phyloP scores from a whole-genome alignment of 345 rosid species.

The Hypericum perforatum region DNA sequence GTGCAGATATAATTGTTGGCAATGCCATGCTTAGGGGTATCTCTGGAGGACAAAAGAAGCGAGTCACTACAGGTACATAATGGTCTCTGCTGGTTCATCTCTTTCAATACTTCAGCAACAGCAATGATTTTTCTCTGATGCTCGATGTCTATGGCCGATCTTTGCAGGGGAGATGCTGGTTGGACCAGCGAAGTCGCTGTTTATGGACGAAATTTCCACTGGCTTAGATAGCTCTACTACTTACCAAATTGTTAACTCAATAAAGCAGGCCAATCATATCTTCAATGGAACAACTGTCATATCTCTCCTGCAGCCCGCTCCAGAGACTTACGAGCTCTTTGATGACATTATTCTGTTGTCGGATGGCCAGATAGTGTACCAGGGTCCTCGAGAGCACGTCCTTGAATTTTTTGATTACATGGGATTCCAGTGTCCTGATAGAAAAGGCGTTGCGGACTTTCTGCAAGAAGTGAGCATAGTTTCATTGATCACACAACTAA shows the following conservation, averaged over 20 bases:
- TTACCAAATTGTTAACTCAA: conserved; percentile 4
- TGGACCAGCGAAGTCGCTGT: conserved; percentile 7
- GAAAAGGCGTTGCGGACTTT: conserved; percentile 6
- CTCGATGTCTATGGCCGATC: neutral
- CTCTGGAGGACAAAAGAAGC: conserved; percentile 9
- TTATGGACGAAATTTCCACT: conserved; percentile 7
- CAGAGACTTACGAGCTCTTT: conserved; percentile 5
- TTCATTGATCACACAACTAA: no score
- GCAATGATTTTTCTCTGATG: neutral
- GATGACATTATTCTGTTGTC: conserved; percentile 6
- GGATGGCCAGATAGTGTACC: conserved; percentile 7
- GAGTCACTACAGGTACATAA: conserved; percentile 5
- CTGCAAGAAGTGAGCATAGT: conserved; percentile 7
- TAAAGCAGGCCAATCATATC: conserved; percentile 2
- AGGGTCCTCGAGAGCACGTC: conserved; percentile 3
- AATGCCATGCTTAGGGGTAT: conserved; percentile 5
- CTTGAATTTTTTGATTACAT: conserved; percentile 4
- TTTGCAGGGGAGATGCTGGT: conserved; percentile 7
- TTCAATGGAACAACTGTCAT: conserved; percentile 6
- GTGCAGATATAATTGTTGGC: conserved; percentile 8
- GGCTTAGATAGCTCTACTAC: conserved; percentile 8
- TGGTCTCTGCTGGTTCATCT: no score
- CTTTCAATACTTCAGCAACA: neutral
- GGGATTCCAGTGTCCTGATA: conserved; percentile 7
- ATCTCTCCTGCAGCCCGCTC: conserved; percentile 7